A percentile compares a stretch with the other conserved stretches of the same genome.
phyloP scores from a whole-genome alignment of 306 rosid species.

The Trifolium pratense region DNA sequence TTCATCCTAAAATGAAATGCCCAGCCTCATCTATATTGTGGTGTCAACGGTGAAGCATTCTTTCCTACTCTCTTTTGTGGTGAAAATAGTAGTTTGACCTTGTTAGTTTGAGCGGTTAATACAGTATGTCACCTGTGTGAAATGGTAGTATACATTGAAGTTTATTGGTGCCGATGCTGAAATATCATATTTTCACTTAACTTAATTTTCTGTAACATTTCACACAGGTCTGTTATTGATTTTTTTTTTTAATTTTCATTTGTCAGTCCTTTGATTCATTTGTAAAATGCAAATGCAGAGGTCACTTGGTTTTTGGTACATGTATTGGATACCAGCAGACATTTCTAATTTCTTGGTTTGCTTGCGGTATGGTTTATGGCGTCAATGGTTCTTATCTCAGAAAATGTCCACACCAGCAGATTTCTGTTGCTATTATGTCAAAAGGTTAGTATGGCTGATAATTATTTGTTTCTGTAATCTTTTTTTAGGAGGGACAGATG shows the following conservation, averaged over 20 bases:
- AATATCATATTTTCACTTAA: not conserved
- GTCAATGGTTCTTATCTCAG: slow-evolving; percentile 93
- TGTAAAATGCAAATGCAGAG: not conserved
- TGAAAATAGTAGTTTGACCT: not conserved
- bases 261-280: slow-evolving; percentile 36
- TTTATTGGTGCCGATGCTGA: not conserved
- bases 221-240: slow-evolving; percentile 43
- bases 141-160: not conserved
- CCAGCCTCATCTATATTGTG: too few species aligned
- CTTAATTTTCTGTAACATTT: not conserved
- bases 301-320: slow-evolving; percentile 28
- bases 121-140: not conserved
- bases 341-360: slow-evolving; percentile 92
- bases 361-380: slow-evolving; percentile 90
- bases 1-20: not conserved
- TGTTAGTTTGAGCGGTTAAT: not conserved
- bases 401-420: slow-evolving; percentile 93
- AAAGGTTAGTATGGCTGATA: slow-evolving; percentile 63
- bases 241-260: not conserved
- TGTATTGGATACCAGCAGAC: slow-evolving; percentile 89
- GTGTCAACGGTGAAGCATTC: too few species aligned
- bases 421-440: slow-evolving; percentile 87
- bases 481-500: not conserved
- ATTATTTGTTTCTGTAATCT: not conserved
- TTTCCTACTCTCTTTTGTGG: not conserved